Evolutionary conservation across 1,284 basidiomycete genomes (phyloP), one percentile per base, ranked within the genome.

Genomic region (Trichosporon ovoides): DNA sequence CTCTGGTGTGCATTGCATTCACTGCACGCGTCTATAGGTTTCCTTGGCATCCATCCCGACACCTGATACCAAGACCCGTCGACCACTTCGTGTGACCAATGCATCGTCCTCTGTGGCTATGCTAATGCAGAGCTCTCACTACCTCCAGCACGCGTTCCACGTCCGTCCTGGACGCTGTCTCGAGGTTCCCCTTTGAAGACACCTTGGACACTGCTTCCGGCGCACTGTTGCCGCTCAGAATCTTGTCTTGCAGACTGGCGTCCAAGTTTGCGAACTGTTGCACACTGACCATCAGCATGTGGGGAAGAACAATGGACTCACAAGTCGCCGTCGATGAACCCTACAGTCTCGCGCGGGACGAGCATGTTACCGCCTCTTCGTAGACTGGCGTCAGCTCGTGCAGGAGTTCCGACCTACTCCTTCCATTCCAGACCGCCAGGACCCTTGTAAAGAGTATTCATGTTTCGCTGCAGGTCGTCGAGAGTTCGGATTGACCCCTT

Each of bases 251-350:
- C 36, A 66, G 64, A 0, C 54, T 60, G 13, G 76, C 12, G 35
- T 67, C 63, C 7, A 63, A 36, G 18, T 68, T 68, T 22, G 90
- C 78, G 76, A 87, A 86, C 31, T 80, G 78, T 72, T 92, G 88
- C 28, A 94, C 74, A 66, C 74, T 76, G 57, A 5, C 9, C 28
- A 9, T 31, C 43, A 48, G 11, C 31, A 43, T 33, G n/a, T n/a
- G n/a, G n/a, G n/a, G n/a, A n/a, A n/a, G n/a, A n/a, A n/a, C n/a
- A 52, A 33, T 22, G 10, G 16, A 69, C 72, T 68, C 52, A 72
- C 70, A 92, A 90, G 69, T 92, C 88, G 3, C 92, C 93, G 66
- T 97, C 92, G 31, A 96, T 80, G 80, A 96, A 93, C 2, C 92
- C 92, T 0, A 70, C 71, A 1, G 76, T 71, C 2, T 70, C 82